Conservation (phyloP, 345 rosid genomes). For the Citrus unshiu region DNA sequence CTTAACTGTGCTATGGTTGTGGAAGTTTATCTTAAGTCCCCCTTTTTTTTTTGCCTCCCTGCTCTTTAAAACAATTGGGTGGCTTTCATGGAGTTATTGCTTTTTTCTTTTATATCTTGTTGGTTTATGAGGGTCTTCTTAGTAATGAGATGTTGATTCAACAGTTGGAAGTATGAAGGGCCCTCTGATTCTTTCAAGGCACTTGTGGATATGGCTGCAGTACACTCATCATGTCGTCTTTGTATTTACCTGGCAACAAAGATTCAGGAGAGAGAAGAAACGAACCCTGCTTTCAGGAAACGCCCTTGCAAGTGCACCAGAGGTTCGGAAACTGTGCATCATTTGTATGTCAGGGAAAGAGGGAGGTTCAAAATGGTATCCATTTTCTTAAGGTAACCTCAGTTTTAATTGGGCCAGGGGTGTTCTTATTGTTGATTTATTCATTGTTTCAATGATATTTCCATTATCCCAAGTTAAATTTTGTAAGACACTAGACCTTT, state of each 20-base stretch:
- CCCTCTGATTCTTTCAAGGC: constrained; percentile 96
- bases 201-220: constrained; percentile 94
- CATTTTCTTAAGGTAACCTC: constrained; percentile 67
- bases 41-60: too few relatives aligned
- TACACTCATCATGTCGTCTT: constrained; percentile 98
- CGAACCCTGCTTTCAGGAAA: constrained; percentile 44
- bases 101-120: background rate
- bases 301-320: constrained; percentile 83
- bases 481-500: background rate
- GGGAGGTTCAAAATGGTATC: constrained; percentile 86
- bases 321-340: constrained; percentile 65
- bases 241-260: constrained; percentile 83
- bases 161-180: constrained; percentile 96
- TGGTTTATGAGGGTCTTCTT: constrained; percentile 11
- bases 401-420: background rate
- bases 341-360: constrained; percentile 79
- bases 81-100: background rate
- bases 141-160: constrained; percentile 11
- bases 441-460: too few relatives aligned
- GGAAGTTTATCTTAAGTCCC: background rate
- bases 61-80: background rate
- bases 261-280: constrained; percentile 71
- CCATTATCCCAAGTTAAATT: background rate
- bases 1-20: background rate
- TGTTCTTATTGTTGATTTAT: background rate